Conservation (phyloP, 192 early-diverging fungal species). For the Coemansia sp. region DNA sequence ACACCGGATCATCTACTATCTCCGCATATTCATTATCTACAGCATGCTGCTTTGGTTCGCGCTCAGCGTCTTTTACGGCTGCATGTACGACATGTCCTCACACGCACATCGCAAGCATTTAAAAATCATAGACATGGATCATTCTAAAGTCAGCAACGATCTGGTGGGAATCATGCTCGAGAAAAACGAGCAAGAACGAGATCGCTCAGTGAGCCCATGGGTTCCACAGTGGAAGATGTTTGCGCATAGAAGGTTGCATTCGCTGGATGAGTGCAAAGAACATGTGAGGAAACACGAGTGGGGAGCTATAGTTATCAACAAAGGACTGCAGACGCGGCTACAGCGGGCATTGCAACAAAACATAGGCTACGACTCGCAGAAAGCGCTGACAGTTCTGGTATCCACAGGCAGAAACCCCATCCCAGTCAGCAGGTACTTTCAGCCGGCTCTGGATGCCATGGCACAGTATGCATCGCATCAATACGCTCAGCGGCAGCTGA, state of each 20-base stretch:
- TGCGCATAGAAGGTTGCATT: neutral
- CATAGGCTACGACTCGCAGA: neutral
- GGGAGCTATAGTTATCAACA: slow-evolving; percentile 21
- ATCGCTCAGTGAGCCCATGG: neutral
- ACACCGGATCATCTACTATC: neutral
- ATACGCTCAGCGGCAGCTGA: neutral
- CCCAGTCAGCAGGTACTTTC: neutral
- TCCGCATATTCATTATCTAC: slow-evolving; percentile 12
- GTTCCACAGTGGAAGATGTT: neutral
- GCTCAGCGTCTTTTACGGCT: slow-evolving; percentile 2
- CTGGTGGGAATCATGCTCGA: neutral
- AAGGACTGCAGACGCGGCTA: neutral
- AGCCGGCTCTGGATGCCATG: slow-evolving; percentile 8
- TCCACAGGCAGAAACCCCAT: slow-evolving; percentile 10
- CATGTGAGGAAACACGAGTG: slow-evolving; percentile 16
- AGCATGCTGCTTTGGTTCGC: slow-evolving; percentile 10
- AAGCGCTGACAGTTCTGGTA: slow-evolving; percentile 7
- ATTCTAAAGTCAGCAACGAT: neutral
- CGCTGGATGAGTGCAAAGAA: neutral
- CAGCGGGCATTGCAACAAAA: neutral
- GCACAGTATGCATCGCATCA: neutral
- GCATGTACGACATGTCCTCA: neutral
- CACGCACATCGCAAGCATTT: slow-evolving; percentile 3
- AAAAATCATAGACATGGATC: slow-evolving; percentile 14
- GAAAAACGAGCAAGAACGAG: neutral